Evolutionary conservation across 495 filamentous ascomycete species (phyloP), one percentile per base, ranked within the genome.

Genomic region (Chaetomium fimeti): DNA sequence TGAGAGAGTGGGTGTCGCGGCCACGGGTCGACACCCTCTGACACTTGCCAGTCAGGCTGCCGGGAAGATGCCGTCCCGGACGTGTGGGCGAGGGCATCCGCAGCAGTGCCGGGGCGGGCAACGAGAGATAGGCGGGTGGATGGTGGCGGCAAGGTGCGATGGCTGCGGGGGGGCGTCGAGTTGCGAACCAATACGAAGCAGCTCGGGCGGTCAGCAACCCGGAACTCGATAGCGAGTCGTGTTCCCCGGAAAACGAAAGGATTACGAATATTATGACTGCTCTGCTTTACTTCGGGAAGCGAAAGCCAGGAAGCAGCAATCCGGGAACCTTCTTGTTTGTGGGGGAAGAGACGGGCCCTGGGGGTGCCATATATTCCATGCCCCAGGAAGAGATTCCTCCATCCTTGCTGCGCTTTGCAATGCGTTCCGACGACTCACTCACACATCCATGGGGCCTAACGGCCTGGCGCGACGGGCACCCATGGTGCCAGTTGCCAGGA

Each of bases 291-390:
- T 52, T 51, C 49, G 48, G 47, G 55, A 67, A 27, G 25, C n/a
- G 48, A 52, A 27, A 63, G 60, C 60, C 51, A 57, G 61, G 51
- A 40, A 56, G 32, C 54, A 57, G 22, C 54, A 40, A 27, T 40
- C 20, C 54, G 43, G 43, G 43, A 38, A 59, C 15, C 57, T 32
- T 32, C 25, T 47, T 45, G 61, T 22, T 36, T 59, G 66, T 56
- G 59, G 32, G 66, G 66, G 59, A 28, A 40, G 64, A 28, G 58
- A 57, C 42, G 58, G 66, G 38, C 18, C 12, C 66, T 42, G 29
- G 61, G 60, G 61, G 42, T 61, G 12, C 57, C 66, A 64, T 68
- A 68, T 68, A 68, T 68, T n/a, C n/a, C n/a, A n/a, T 68, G 58
- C 36, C 45, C 55, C 48, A 57, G 57, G 52, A 48, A 61, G 66